Base-by-base conservation (phyloP, 2,329 filamentous ascomycete genomes). In the Fusarium xyrophilum region DNA sequence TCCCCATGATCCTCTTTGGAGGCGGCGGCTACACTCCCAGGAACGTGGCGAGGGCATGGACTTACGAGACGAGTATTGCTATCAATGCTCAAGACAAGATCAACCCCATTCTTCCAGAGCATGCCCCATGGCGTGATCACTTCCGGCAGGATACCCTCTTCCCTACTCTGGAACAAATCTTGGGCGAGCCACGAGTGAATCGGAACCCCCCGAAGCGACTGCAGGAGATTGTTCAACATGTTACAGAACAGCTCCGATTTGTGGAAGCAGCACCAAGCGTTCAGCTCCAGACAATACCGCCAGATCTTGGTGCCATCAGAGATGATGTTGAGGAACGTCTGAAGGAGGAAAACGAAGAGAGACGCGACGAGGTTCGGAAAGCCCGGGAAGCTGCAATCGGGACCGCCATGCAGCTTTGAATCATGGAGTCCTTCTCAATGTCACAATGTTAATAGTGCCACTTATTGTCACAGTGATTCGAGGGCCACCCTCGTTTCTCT, bases 41-140 rank as follows among this genome's bases (percentile, higher is more conserved):
- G 69, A 99, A 99, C 75, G 96, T 99, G 10, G 96, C 96, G 42
- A 91, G 96, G 56, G 93, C 95, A 32, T 99, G 96, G 96, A 93
- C 94, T 27, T 95, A 97, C 80, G 96, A 99, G 81, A 99, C 96
- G 15, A 91, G 92, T 64, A 93, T 98, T 71, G 93, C 93, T 63
- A 92, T 96, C 67, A 89, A 90, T 70, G 89, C 89, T 60, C 85
- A 91, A 63, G 85, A 91, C 67, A 86, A 87, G 60, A 90, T 97
- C 67, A 82, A 84, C 76, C 86, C 91, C 21, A 85, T 88, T 15
- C 90, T 98, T 30, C 95, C 96, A 0, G 81, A 87, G 36, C 89
- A 96, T 73, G 89, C 95, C 11, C 92, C 93, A 1, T 96, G 95
- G 84, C 89, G 93, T 60, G 89, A 92, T 67, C 93, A 96, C 67